Conservation (phyloP, 306 rosid species). For the Sicyos baderoa region DNA sequence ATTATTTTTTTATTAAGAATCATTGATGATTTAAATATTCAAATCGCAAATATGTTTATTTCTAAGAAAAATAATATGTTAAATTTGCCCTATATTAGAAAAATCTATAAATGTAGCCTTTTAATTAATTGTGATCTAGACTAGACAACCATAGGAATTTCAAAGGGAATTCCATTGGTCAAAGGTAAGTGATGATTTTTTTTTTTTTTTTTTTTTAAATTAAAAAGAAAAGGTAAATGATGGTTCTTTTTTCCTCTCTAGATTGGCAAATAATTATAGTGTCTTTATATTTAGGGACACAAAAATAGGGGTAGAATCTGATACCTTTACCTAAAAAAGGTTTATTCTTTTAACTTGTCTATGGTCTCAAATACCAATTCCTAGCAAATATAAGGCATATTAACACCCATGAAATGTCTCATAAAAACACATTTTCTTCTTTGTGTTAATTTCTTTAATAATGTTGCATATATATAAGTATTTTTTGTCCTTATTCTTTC, state of each 20-base stretch:
- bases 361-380: not conserved
- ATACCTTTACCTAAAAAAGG: slow-evolving; percentile 7
- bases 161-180: slow-evolving; percentile 18
- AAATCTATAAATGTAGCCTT: too few species aligned
- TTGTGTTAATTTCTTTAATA: not conserved
- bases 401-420: not conserved
- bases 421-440: not conserved
- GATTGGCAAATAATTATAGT: slow-evolving; percentile 13
- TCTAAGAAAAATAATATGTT: not conserved
- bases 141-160: not conserved
- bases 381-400: not conserved
- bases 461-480: not conserved
- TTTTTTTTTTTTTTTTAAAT: too few species aligned
- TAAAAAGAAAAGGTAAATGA: not conserved
- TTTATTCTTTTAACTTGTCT: not conserved
- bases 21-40: too few species aligned
- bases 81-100: too few species aligned
- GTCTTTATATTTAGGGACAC: slow-evolving; percentile 9
- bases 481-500: not conserved
- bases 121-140: not conserved
- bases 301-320: slow-evolving; percentile 9
- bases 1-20: too few species aligned
- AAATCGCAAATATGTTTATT: too few species aligned
- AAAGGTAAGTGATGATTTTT: slow-evolving; percentile 7
- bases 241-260: not conserved